A percentile compares a stretch with the other conserved stretches of the same genome.
Evolutionary conservation across 176 grass and related monocot genomes (phyloP).

Genomic region (Zoysia pacifica): DNA sequence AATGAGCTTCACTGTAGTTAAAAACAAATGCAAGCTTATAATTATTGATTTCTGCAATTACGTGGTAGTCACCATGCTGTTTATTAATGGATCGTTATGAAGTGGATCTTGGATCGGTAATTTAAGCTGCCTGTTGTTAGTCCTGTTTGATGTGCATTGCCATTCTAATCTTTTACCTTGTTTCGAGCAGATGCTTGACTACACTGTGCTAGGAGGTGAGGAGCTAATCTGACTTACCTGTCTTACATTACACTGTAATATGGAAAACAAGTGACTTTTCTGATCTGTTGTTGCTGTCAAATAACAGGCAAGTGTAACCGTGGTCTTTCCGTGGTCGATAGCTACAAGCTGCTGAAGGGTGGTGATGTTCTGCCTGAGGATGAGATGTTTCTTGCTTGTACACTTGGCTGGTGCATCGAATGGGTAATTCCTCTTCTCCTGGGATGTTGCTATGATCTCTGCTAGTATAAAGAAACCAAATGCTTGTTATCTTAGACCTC

Average conservation of each 20-base stretch:
- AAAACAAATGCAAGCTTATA: conserved; percentile 2
- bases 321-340: conserved; percentile 84
- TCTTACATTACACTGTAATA: background rate
- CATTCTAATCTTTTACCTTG: conserved; percentile 5
- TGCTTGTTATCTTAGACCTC: conserved; percentile 17
- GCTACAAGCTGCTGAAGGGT: conserved; percentile 82
- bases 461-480: background rate
- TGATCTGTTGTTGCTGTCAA: conserved; percentile 11
- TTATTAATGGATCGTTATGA: background rate
- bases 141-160: background rate
- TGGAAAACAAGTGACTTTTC: background rate
- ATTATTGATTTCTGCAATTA: conserved; percentile 16
- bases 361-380: conserved; percentile 55
- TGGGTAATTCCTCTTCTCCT: conserved; percentile 53
- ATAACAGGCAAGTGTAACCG: conserved; percentile 71
- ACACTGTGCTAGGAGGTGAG: conserved; percentile 72
- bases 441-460: background rate
- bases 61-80: background rate
- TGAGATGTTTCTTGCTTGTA: conserved; percentile 71
- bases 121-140: background rate
- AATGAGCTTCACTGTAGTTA: background rate
- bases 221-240: background rate
- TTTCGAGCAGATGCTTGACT: conserved; percentile 70
- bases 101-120: conserved; percentile 7
- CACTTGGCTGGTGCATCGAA: conserved; percentile 96